phyloP scores from a whole-genome alignment of 495 filamentous ascomycete genomes.

The Xylaria bambusicola region DNA sequence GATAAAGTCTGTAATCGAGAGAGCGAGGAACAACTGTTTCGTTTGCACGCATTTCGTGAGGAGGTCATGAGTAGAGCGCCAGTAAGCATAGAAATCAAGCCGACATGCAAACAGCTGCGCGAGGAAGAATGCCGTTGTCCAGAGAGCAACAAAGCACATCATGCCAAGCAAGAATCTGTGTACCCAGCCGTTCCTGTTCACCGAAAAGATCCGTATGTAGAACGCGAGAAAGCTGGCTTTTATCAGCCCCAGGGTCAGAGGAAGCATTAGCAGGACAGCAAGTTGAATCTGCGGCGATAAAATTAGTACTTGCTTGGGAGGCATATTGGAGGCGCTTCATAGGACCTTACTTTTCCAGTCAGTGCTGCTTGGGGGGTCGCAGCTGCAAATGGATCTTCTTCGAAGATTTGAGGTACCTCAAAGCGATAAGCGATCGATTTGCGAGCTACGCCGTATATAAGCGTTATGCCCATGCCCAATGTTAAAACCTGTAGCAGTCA shows the following conservation, averaged over 20 bases:
- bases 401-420: conserved; percentile 4
- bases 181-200: background rate
- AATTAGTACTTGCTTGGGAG: background rate
- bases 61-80: conserved; percentile 17
- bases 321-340: background rate
- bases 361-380: conserved; percentile 5
- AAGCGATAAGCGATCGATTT: conserved; percentile 7
- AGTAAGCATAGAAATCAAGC: conserved; percentile 18
- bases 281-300: conserved; percentile 18
- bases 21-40: conserved; percentile 1
- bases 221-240: conserved; percentile 34
- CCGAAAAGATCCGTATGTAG: conserved; percentile 31
- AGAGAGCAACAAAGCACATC: conserved; percentile 17
- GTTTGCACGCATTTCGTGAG: conserved; percentile 18
- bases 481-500: background rate
- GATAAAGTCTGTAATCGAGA: conserved; percentile 20
- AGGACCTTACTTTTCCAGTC: background rate
- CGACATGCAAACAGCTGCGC: conserved; percentile 25
- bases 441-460: conserved; percentile 9
- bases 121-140: conserved; percentile 26
- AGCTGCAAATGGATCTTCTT: background rate
- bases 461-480: conserved; percentile 13
- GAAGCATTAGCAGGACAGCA: conserved; percentile 21
- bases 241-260: conserved; percentile 23
- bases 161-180: background rate